Conservation (phyloP, 768 basidiomycete species). For the Hygrocybe coccinea region DNA sequence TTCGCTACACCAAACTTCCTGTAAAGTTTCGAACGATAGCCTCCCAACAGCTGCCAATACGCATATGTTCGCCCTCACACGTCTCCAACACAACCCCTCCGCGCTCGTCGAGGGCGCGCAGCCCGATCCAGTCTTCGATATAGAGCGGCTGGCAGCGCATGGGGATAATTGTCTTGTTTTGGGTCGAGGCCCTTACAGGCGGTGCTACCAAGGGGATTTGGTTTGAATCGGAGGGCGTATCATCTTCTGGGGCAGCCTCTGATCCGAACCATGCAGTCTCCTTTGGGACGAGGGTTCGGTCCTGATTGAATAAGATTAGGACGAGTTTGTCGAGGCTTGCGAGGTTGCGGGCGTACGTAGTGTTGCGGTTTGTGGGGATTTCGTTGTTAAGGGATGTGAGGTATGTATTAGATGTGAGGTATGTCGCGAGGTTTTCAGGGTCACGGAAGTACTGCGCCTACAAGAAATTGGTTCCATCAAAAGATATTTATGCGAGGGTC, state of each 20-base stretch:
- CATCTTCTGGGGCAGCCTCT: constrained; percentile 43
- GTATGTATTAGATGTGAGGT: constrained; percentile 60
- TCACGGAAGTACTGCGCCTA: constrained; percentile 89
- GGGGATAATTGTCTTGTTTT: constrained; percentile 46
- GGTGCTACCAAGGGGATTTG: background rate
- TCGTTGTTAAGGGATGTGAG: constrained; percentile 80
- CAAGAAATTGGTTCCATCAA: too few species aligned
- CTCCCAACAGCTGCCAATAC: constrained; percentile 60
- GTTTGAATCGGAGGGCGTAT: background rate
- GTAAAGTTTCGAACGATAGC: constrained; percentile 32
- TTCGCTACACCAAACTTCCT: background rate
- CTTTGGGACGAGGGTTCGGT: constrained; percentile 76
- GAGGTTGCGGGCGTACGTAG: constrained; percentile 57
- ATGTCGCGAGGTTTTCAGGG: constrained; percentile 51
- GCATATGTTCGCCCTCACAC: constrained; percentile 78
- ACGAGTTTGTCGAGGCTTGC: constrained; percentile 60
- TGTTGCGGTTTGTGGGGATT: constrained; percentile 46
- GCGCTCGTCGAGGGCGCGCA: constrained; percentile 63
- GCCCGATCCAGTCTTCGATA: constrained; percentile 75
- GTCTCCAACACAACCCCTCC: constrained; percentile 53
- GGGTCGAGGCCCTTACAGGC: background rate
- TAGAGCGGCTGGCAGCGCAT: constrained; percentile 74
- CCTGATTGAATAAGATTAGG: constrained; percentile 67
- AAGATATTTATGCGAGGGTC: background rate
- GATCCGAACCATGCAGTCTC: constrained; percentile 87